A percentile compares a stretch with the other conserved stretches of the same genome.
Evolutionary conservation across 768 basidiomycete genomes (phyloP).

Genomic region (Pisolithus marmoratus): DNA sequence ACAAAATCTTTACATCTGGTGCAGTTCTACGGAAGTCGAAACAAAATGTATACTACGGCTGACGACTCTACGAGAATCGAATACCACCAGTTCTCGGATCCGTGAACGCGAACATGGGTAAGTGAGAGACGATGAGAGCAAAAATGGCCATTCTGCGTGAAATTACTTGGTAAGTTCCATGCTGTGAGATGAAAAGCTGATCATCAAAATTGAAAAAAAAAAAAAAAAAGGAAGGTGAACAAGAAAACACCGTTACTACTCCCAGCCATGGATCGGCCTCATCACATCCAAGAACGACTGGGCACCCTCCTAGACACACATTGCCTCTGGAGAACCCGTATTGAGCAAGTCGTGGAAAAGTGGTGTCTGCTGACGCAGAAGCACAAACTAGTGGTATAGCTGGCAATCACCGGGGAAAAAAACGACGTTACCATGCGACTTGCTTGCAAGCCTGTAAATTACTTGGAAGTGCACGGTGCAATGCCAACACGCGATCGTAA

Average conservation of each 20-base stretch:
- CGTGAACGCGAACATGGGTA: constrained; percentile 26
- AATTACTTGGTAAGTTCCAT: constrained; percentile 22
- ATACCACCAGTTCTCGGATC: constrained; percentile 28
- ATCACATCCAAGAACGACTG: background rate
- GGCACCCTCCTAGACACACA: background rate
- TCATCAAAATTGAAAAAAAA: background rate
- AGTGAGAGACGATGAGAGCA: constrained; percentile 26
- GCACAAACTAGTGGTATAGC: too few relatives aligned
- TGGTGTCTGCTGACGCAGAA: too few relatives aligned
- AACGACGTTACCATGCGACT: background rate
- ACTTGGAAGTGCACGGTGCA: background rate
- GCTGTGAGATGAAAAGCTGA: constrained; percentile 8
- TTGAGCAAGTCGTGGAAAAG: background rate
- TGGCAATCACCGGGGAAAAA: background rate
- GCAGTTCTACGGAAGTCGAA: background rate
- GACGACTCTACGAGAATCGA: constrained; percentile 24
- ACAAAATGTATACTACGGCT: background rate
- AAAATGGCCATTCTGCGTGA: constrained; percentile 30
- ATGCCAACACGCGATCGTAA: background rate
- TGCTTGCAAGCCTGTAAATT: background rate
- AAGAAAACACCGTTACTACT: background rate
- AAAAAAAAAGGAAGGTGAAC: background rate
- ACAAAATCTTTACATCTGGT: constrained; percentile 12
- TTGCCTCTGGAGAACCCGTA: too few relatives aligned
- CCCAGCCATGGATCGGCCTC: background rate